Evolutionary conservation across 495 filamentous ascomycete species (phyloP).

Genomic region (Daldinia loculata): DNA sequence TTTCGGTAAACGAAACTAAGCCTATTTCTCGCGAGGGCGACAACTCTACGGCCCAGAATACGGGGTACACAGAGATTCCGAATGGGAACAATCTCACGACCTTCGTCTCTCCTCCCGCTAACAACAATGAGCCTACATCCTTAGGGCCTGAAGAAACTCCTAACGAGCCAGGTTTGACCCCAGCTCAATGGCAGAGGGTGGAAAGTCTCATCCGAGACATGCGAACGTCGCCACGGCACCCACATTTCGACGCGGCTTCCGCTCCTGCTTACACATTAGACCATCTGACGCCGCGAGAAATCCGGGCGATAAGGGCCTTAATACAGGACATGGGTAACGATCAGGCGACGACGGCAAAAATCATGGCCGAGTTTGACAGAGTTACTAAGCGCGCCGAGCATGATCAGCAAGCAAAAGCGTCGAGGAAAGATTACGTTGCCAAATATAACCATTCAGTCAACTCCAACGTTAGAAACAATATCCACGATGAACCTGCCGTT

Average conservation of each 20-base stretch:
- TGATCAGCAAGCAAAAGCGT: neutral
- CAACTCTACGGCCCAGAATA: neutral
- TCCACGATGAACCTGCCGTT: neutral
- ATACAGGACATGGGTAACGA: conserved; percentile 17
- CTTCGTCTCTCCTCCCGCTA: too few species aligned
- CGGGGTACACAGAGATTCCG: too few species aligned
- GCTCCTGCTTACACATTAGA: neutral
- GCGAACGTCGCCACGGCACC: neutral
- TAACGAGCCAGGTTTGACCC: neutral
- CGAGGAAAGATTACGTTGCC: neutral
- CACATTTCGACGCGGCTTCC: neutral
- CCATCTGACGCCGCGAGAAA: conserved; percentile 11
- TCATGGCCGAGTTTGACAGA: conserved; percentile 2
- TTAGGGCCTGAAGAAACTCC: neutral
- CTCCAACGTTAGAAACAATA: neutral
- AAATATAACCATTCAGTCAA: neutral
- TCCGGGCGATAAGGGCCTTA: neutral
- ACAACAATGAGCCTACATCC: neutral
- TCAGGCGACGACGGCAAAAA: neutral
- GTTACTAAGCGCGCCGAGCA: neutral
- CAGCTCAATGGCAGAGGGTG: conserved; percentile 3
- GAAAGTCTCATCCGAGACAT: conserved; percentile 3
- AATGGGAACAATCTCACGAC: too few species aligned
- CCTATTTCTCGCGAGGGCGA: neutral
- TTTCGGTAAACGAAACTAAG: neutral